These are phyloP conservation scores for Rhizopus arrhizus DNA, from an alignment of 371 early-diverging fungal species.

Conservation along the genomic window DNA sequence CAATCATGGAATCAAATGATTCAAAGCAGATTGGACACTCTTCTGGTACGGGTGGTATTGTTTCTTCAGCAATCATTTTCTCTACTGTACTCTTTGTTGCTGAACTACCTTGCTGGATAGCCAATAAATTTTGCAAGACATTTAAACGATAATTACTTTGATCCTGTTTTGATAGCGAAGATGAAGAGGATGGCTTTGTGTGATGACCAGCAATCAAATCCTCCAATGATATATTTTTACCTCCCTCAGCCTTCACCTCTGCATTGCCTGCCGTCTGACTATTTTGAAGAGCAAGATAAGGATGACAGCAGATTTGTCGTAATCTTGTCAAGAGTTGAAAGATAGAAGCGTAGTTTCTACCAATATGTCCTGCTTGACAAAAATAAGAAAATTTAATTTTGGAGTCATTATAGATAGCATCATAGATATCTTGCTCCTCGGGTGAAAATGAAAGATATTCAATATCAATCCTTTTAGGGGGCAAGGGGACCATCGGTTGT, in stretches of 20 bases:
- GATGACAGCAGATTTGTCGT: slow-evolving; percentile 73
- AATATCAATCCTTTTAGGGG: slow-evolving; percentile 57
- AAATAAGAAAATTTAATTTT: slow-evolving; percentile 50
- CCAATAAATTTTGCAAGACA: slow-evolving; percentile 42
- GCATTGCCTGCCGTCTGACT: slow-evolving; percentile 16
- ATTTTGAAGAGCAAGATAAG: slow-evolving; percentile 49
- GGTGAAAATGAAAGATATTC: slow-evolving; percentile 61
- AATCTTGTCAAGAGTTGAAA: slow-evolving; percentile 56
- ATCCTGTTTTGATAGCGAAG: neutral
- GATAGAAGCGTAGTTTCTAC: slow-evolving; percentile 53
- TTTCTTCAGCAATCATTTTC: neutral
- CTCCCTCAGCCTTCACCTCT: slow-evolving; percentile 15
- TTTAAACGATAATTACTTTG: slow-evolving; percentile 35
- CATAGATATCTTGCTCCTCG: slow-evolving; percentile 50
- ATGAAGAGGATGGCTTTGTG: neutral
- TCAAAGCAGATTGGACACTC: slow-evolving; percentile 48
- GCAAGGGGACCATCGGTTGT: slow-evolving; percentile 64
- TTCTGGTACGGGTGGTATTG: slow-evolving; percentile 9
- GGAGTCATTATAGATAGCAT: slow-evolving; percentile 50
- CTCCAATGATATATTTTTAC: slow-evolving; percentile 33
- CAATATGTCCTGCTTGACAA: slow-evolving; percentile 45
- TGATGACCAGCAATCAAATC: slow-evolving; percentile 38
- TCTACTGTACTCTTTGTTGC: neutral
- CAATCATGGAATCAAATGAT: slow-evolving; percentile 50
- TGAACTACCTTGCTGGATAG: slow-evolving; percentile 18